Conservation (phyloP, 805 yeast genomes). For the Candida loeiensis region DNA sequence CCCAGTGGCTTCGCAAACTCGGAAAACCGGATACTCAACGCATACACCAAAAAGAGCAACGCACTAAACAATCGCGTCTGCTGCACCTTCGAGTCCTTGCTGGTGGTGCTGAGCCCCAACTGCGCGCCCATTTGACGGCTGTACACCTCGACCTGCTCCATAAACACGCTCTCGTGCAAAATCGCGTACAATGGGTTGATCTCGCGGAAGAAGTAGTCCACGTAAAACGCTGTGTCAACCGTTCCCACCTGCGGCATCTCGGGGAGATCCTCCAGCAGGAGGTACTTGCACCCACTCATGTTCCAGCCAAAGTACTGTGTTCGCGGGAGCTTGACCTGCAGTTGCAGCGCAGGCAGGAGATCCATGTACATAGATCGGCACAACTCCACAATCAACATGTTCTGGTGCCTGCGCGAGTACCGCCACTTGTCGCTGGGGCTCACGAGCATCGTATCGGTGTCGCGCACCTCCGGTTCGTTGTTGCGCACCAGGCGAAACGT, state of each 20-base stretch:
- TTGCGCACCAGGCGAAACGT: constrained; percentile 12
- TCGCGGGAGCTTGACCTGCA: constrained; percentile 45
- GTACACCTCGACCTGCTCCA: constrained; percentile 43
- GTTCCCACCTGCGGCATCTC: constrained; percentile 23
- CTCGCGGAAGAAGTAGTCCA: constrained; percentile 44
- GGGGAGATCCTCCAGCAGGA: constrained; percentile 34
- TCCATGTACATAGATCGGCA: constrained; percentile 31
- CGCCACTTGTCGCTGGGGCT: constrained; percentile 44
- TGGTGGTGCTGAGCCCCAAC: constrained; percentile 8
- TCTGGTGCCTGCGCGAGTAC: constrained; percentile 45
- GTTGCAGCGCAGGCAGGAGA: constrained; percentile 31
- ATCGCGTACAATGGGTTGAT: constrained; percentile 53
- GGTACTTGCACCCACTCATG: constrained; percentile 54
- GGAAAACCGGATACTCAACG: constrained; percentile 48
- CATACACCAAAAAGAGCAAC: constrained; percentile 45
- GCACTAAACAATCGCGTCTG: constrained; percentile 51
- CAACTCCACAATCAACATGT: constrained; percentile 37
- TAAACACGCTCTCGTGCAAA: constrained; percentile 51
- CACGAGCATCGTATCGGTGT: constrained; percentile 16
- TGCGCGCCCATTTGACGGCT: constrained; percentile 3
- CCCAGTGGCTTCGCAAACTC: constrained; percentile 37
- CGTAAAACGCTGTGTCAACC: constrained; percentile 16
- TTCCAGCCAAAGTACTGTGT: constrained; percentile 67
- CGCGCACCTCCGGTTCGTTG: constrained; percentile 20
- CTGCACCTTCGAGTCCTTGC: constrained; percentile 19